A percentile compares a stretch with the other conserved stretches of the same genome.
Evolutionary conservation across 805 yeast species (phyloP).

Genomic region (Saccharomyces paradoxus): DNA sequence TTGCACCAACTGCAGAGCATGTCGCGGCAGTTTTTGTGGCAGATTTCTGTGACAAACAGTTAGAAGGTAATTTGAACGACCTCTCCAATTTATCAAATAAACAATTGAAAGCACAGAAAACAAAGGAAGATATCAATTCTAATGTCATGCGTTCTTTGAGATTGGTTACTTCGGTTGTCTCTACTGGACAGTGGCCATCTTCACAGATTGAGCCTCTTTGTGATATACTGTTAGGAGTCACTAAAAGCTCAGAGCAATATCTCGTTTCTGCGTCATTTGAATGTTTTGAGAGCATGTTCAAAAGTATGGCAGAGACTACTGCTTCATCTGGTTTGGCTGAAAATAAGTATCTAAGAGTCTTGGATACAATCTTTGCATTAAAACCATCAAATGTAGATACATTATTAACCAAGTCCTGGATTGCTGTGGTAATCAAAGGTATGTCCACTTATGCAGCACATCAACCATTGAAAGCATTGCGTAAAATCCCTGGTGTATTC

Average conservation of each 20-base stretch:
- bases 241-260: conserved; percentile 77
- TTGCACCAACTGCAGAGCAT: conserved; percentile 71
- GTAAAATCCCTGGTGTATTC: conserved; percentile 49
- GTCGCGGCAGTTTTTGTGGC: conserved; percentile 67
- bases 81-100: conserved; percentile 30
- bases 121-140: conserved; percentile 43
- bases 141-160: conserved; percentile 70
- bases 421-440: conserved; percentile 87
- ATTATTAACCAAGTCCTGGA: conserved; percentile 89
- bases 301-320: conserved; percentile 18
- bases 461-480: conserved; percentile 45
- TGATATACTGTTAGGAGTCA: conserved; percentile 63
- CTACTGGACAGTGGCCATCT: conserved; percentile 78
- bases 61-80: conserved; percentile 40
- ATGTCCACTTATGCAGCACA: conserved; percentile 45
- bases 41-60: conserved; percentile 52
- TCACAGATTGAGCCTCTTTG: conserved; percentile 62
- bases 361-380: conserved; percentile 66
- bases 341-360: conserved; percentile 53
- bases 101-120: conserved; percentile 26
- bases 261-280: conserved; percentile 74
- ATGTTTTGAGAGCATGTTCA: conserved; percentile 44
- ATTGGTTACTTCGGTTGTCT: conserved; percentile 59
- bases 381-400: conserved; percentile 77
- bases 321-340: conserved; percentile 51